Evolutionary conservation across 2,329 filamentous ascomycete genomes (phyloP), one percentile per base, ranked within the genome.

Genomic region (Talaromyces sp.): DNA sequence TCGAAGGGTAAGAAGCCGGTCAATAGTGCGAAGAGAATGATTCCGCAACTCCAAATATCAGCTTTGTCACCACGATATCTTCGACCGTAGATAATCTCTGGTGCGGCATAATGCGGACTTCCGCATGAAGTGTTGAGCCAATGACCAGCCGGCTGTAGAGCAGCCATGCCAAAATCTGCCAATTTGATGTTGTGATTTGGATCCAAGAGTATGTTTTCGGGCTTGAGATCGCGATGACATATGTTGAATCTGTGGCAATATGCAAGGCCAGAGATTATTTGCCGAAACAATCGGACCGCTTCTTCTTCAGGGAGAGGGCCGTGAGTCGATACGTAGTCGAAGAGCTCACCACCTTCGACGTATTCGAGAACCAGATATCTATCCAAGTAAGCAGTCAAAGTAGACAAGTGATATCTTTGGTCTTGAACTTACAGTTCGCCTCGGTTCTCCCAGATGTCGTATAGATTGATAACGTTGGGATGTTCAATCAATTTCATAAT

Each of bases 121-220:
- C 95, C 95, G 70, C 95, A 99, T 4, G 93, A 92, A 0, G 95
- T 98, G 62, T 86, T 90, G 31, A 99, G 84, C 72, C 88, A 88
- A 67, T 92, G 88, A 8, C 87, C 88, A 25, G 86, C 84, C 3
- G 90, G 90, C 74, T 98, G 93, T 46, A 98, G 82, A 3, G 93
- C 93, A 50, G 95, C 95, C 93, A 99, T 97, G 46, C 95, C 93
- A 75, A 99, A 99, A 75, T 99, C 95, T 58, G 93, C 93, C 69
- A 99, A 88, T 77, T 98, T 99, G 75, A 98, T 87, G 63, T 90
- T 87, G 60, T 88, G 84, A 54, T 88, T 81, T 2, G 81, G 81
- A 63, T 92, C 92, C 58, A 99, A 83, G 18, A 99, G 82, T 52
- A 99, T 97, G 70, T 99, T 99, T 77, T 99, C 95, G 0, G 93